Conservation (phyloP, 805 yeast species). For the Candida gorgasii region DNA sequence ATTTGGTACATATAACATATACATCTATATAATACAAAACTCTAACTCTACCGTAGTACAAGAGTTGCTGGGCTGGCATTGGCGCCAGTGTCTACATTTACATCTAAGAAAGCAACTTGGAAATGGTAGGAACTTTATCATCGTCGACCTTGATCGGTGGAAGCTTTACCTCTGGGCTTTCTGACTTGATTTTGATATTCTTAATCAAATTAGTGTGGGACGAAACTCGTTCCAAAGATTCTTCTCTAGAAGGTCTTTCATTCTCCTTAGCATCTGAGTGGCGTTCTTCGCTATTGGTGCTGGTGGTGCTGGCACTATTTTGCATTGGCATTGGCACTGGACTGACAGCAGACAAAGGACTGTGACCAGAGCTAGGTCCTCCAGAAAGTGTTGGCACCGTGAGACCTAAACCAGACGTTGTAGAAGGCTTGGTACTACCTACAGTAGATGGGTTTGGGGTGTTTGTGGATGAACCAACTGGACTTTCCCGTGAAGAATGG, state of each 20-base stretch:
- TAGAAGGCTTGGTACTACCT: neutral
- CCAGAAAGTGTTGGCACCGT: neutral
- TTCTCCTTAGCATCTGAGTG: neutral
- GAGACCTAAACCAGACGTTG: neutral
- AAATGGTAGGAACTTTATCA: conserved; percentile 22
- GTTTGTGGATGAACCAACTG: neutral
- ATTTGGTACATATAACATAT: conserved; percentile 1
- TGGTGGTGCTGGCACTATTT: neutral
- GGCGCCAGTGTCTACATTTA: no score
- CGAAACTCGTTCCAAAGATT: neutral
- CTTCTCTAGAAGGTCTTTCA: neutral
- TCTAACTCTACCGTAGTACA: no score
- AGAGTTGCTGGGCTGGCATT: neutral
- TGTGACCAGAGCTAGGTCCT: neutral
- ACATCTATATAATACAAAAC: conserved; percentile 4
- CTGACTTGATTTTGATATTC: conserved; percentile 8
- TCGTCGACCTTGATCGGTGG: conserved; percentile 21
- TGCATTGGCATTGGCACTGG: neutral
- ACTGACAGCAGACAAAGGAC: no score
- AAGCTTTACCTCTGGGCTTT: conserved; percentile 16
- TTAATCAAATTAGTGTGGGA: conserved; percentile 8
- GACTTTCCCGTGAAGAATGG: conserved; percentile 4
- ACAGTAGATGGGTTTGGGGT: neutral
- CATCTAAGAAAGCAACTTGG: conserved; percentile 22
- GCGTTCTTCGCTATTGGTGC: neutral